Base-by-base conservation (phyloP, 257 asterid species). In the Orobanche coerulescens region DNA sequence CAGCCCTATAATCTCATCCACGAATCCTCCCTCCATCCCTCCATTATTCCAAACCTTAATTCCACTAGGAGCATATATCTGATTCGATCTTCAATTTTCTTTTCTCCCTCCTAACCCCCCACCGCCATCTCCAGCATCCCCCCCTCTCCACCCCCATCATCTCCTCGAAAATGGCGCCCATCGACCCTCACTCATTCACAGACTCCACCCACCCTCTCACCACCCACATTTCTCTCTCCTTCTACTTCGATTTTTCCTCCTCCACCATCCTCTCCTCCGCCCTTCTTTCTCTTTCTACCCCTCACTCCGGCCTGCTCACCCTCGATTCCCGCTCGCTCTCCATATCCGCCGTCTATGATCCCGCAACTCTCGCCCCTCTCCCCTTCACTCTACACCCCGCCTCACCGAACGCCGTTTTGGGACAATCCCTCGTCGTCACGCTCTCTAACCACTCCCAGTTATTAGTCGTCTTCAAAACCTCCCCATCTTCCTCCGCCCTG, bases 181-280 rank as follows among this genome's bases (percentile, higher is more conserved):
- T 88, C 20, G 98, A 92, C 22, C 98, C 98, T 3, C 96, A 91
- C 73, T 92, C 98, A 50, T 86, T 68, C 85, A 82, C 95, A 12
- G 93, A 84, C 61, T 86, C 96, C 40, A 58, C 74, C 61, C 95
- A 92, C 75, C 94, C 95, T 6, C 71, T 88, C 55, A 84, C 96
- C 30, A 86, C 86, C 70, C 93, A 86, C 76, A 76, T 88, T 71
- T 79, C 94, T 64, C 87, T 92, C 53, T 66, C 93, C 33, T 74
- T 88, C 78, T 88, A 79, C 87, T 82, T 88, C 60, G 94, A 86
- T 52, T 86, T 92, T 81, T 76, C 96, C 16, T 82, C 95, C 34
- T 81, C 88, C 72, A 82, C 94, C 81, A 77, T 92, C 65, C 66
- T 58, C 82, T 37, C 89, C 78, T 63, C 96, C 71, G 75, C 96